Percentiles rank a stretch among this genome's conserved stretches.
Evolutionary conservation across 352 stramenopile species (phyloP).

Genomic region (Pythium sukuiense): DNA sequence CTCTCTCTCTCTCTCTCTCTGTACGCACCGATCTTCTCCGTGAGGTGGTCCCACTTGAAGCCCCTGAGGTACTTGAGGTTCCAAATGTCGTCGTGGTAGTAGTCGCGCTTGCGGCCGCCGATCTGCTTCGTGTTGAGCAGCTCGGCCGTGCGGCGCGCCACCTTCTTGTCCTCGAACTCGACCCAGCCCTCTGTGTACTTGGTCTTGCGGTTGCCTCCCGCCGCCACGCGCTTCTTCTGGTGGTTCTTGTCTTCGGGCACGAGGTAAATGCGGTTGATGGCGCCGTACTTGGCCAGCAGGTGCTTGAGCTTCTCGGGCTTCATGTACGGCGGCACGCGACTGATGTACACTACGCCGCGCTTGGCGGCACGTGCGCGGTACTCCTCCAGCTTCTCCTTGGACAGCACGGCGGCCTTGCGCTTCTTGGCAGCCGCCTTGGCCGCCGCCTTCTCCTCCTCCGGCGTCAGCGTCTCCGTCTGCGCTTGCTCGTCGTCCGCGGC

Average conservation of each 20-base stretch:
- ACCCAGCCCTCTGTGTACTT: slow-evolving; percentile 98
- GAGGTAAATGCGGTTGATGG: slow-evolving; percentile 95
- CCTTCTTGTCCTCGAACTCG: slow-evolving; percentile 97
- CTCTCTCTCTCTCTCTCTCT: too few relatives aligned
- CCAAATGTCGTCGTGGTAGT: slow-evolving; percentile 98
- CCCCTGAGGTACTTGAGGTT: slow-evolving; percentile 99
- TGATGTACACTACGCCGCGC: slow-evolving; percentile 88
- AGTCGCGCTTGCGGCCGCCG: slow-evolving; percentile 93
- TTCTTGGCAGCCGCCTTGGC: slow-evolving; percentile 17
- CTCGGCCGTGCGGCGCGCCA: slow-evolving; percentile 92
- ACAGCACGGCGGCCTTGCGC: slow-evolving; percentile 21
- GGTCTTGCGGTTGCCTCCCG: slow-evolving; percentile 86
- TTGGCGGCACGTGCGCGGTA: slow-evolving; percentile 27
- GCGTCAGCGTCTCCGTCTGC: background rate
- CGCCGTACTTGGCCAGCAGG: slow-evolving; percentile 91
- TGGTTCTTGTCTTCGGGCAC: slow-evolving; percentile 94
- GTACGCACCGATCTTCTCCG: slow-evolving; percentile 94
- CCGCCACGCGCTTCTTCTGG: slow-evolving; percentile 89
- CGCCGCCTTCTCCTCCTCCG: background rate
- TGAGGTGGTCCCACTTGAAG: slow-evolving; percentile 99
- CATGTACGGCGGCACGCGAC: slow-evolving; percentile 96
- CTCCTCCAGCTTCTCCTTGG: slow-evolving; percentile 25
- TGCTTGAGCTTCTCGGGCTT: slow-evolving; percentile 95
- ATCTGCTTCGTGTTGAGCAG: slow-evolving; percentile 94
- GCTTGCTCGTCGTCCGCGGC: background rate